A percentile compares a stretch with the other conserved stretches of the same genome.
phyloP scores from a whole-genome alignment of 23 red algal genomes.

The Chondrus crispus region DNA sequence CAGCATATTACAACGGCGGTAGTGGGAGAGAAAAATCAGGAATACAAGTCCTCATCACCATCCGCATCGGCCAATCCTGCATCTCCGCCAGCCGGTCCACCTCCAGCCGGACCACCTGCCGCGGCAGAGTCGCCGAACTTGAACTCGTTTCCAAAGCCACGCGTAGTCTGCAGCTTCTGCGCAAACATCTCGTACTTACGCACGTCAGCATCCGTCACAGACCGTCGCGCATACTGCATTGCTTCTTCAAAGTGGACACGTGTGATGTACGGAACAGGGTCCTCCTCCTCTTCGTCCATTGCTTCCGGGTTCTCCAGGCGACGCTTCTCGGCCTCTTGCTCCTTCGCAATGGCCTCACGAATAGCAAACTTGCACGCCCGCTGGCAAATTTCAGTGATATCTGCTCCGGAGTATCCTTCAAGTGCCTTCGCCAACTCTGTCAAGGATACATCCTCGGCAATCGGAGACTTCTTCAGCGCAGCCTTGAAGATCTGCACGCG shows the following conservation, averaged over 20 bases:
- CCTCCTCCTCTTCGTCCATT: constrained; percentile 89
- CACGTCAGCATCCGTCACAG: constrained; percentile 95
- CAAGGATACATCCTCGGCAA: constrained; percentile 91
- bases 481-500: constrained; percentile 93
- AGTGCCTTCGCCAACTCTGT: constrained; percentile 81
- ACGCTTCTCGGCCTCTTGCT: constrained; percentile 76
- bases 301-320: constrained; percentile 62
- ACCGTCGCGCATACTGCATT: constrained; percentile 91
- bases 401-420: constrained; percentile 96
- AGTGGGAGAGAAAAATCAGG: constrained; percentile 62
- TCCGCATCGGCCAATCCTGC: constrained; percentile 47
- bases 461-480: constrained; percentile 84
- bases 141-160: constrained; percentile 98
- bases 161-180: constrained; percentile 81
- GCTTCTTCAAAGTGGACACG: constrained; percentile 97
- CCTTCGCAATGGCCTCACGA: constrained; percentile 90
- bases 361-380: constrained; percentile 98
- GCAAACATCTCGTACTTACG: constrained; percentile 99
- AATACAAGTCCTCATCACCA: constrained; percentile 76
- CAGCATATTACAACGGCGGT: too few relatives aligned
- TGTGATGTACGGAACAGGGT: constrained; percentile 88
- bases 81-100: constrained; percentile 36
- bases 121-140: constrained; percentile 79
- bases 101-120: background rate
- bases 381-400: constrained; percentile 99